A percentile compares a stretch with the other conserved stretches of the same genome.
phyloP scores from a whole-genome alignment of 495 filamentous ascomycete species.

The Neurospora sp. region DNA sequence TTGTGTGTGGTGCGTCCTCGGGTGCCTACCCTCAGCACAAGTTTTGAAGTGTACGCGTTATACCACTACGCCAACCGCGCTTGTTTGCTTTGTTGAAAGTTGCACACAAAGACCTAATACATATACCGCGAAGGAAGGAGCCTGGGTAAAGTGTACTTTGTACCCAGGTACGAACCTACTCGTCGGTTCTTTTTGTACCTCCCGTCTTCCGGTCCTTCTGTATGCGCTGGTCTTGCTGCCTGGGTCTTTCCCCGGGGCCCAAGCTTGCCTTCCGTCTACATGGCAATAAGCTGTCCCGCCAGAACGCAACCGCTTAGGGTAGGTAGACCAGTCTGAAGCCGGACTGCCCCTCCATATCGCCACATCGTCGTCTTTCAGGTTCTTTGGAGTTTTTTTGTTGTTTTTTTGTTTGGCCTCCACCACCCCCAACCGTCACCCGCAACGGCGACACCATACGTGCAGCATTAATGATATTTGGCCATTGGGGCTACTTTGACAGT shows the following conservation, averaged over 20 bases:
- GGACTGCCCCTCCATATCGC: not conserved
- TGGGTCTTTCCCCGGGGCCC: not conserved
- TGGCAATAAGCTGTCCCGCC: no score
- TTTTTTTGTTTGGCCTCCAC: not conserved
- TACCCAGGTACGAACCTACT: not conserved
- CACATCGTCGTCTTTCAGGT: not conserved
- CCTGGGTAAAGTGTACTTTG: not conserved
- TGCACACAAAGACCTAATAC: not conserved
- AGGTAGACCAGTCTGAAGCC: no score
- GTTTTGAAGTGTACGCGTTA: not conserved
- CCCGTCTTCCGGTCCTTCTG: no score
- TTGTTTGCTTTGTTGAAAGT: not conserved
- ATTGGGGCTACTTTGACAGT: no score
- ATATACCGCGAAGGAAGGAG: not conserved
- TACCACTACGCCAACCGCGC: not conserved
- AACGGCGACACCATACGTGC: no score
- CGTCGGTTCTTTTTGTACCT: no score
- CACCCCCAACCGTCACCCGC: no score
- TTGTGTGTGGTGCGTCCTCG: not conserved
- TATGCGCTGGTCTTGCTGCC: not conserved
- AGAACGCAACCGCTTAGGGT: no score
- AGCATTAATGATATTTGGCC: no score
- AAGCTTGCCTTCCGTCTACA: no score
- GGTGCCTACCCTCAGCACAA: not conserved
- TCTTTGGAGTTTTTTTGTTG: not conserved